Base-by-base conservation (phyloP, 139 green algal species). In the Picochlorum sp. region DNA sequence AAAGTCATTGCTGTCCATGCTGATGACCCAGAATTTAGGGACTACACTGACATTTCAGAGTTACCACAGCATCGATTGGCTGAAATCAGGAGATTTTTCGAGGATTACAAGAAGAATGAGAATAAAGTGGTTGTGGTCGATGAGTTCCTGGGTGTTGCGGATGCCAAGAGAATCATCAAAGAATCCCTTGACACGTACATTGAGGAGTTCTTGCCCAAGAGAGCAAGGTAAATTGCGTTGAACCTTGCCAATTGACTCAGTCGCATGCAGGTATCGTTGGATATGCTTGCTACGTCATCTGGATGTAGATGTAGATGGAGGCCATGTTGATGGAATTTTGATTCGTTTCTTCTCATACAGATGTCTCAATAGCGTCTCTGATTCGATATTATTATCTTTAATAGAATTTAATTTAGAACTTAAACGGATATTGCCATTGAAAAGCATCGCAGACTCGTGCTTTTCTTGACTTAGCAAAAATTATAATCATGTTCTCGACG, bases 71-170 rank as follows among this genome's bases (percentile, higher is more conserved):
- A 97, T 76, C 74, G 89, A 15, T 74, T 97, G 50, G 63, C 67
- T 4, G 88, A 95, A 63, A 95, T 96, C 65, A 81, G 73, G 63
- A 69, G 85, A 37, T 94, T 95, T 70, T 96, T 96, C 60, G 83
- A 94, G 76, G 88, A 95, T 80, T 96, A 96, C 84, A 96, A 96
- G 77, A 92, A 92, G 82, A 94, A 95, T 58, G 89, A 97, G 81
- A 80, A 95, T 78, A 97, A 97, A 79, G 66, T 89, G 50, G 91
- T 97, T 3, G 73, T 84, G 60, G 91, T 97, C 26, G 89, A 97
- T 54, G 88, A 96, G 31, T 90, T 97, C 59, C 64, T 95, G 49
- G 91, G 88, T 0, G 62, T 75, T 34, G 79, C 83, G 28, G 77
- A 86, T 28, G 88, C 91, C 23, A 70, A 81, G 23, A 79, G 85